Evolutionary conservation across 495 filamentous ascomycete genomes (phyloP).

Genomic region (Bacidia rubella): DNA sequence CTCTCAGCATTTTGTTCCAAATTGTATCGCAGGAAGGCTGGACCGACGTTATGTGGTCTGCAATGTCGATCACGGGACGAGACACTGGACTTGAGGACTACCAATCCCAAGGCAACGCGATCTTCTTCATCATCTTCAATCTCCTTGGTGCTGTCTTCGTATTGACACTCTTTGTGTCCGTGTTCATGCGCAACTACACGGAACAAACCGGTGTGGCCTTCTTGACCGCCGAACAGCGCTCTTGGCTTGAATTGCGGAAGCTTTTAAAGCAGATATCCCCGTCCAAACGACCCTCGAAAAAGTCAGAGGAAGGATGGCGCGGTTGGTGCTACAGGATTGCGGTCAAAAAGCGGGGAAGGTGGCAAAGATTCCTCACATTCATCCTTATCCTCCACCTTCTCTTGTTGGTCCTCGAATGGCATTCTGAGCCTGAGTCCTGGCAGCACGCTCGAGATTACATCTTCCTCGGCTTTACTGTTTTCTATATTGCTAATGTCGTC

Average conservation of each 20-base stretch:
- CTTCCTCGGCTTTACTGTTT: conserved; percentile 71
- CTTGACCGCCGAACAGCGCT: conserved; percentile 89
- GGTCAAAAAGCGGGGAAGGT: conserved; percentile 85
- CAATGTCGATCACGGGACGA: conserved; percentile 66
- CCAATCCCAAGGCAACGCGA: conserved; percentile 64
- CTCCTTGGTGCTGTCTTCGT: conserved; percentile 94
- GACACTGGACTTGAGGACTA: conserved; percentile 55
- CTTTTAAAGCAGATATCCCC: conserved; percentile 85
- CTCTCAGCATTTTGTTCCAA: conserved; percentile 93
- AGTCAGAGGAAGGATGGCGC: conserved; percentile 60
- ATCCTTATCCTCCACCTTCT: conserved; percentile 73
- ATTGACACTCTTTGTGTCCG: conserved; percentile 92
- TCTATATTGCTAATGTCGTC: conserved; percentile 74
- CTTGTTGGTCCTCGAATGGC: conserved; percentile 74
- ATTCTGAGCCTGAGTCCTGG: conserved; percentile 56
- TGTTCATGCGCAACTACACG: conserved; percentile 99
- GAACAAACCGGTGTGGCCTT: conserved; percentile 97
- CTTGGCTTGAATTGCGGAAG: conserved; percentile 92
- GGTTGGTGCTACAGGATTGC: conserved; percentile 90
- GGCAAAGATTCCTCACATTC: conserved; percentile 69
- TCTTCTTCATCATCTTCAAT: conserved; percentile 96
- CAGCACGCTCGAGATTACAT: conserved; percentile 37
- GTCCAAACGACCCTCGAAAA: conserved; percentile 70
- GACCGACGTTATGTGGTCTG: conserved; percentile 77
- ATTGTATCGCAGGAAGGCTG: conserved; percentile 98